phyloP scores from a whole-genome alignment of 495 filamentous ascomycete species.

The Xylaria nigripes region DNA sequence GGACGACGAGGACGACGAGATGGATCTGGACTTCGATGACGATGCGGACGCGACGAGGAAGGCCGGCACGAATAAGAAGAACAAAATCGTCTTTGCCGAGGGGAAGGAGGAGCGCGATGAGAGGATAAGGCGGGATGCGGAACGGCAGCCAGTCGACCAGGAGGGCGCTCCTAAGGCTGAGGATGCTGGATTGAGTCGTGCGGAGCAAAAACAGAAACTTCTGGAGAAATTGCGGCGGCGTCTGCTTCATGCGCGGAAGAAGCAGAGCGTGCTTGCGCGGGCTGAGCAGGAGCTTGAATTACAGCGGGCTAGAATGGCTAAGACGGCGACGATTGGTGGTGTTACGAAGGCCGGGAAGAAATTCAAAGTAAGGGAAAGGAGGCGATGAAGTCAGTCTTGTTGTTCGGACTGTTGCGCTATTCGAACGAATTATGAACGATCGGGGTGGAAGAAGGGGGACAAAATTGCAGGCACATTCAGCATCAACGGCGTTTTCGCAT shows the following conservation, averaged over 20 bases:
- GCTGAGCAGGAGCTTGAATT: slow-evolving; percentile 72
- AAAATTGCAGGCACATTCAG: background rate
- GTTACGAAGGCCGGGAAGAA: slow-evolving; percentile 73
- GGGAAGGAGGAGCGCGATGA: slow-evolving; percentile 27
- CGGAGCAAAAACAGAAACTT: slow-evolving; percentile 41
- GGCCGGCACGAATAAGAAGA: slow-evolving; percentile 29
- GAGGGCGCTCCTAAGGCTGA: slow-evolving; percentile 31
- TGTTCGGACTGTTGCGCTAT: background rate
- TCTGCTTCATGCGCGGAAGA: slow-evolving; percentile 57
- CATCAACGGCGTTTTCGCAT: slow-evolving; percentile 8
- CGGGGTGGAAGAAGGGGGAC: background rate
- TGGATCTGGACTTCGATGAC: slow-evolving; percentile 19
- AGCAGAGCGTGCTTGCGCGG: slow-evolving; percentile 58
- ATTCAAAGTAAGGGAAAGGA: slow-evolving; percentile 76
- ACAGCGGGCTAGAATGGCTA: slow-evolving; percentile 57
- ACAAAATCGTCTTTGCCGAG: slow-evolving; percentile 40
- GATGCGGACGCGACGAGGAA: slow-evolving; percentile 5
- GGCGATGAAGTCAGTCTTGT: slow-evolving; percentile 45
- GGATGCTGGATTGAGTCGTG: slow-evolving; percentile 41
- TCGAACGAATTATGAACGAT: background rate
- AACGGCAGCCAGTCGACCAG: slow-evolving; percentile 31
- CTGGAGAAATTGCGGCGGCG: slow-evolving; percentile 36
- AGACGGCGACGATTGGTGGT: slow-evolving; percentile 60
- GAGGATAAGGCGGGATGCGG: slow-evolving; percentile 11
- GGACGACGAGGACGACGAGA: slow-evolving; percentile 25